Conservation (phyloP, 1,139 yeast species). For the Scheffersomyces titani region DNA sequence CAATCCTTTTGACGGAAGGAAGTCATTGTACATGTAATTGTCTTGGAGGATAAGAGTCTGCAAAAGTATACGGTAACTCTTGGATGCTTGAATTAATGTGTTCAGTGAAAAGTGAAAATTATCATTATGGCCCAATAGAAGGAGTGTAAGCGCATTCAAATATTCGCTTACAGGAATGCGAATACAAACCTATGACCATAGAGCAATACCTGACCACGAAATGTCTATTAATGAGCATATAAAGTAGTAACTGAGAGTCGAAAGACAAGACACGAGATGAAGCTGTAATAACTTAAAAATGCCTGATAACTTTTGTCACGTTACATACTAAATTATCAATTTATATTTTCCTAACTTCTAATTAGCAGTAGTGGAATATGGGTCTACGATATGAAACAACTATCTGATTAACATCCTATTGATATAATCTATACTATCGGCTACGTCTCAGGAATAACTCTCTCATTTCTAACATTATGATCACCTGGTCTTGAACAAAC, state of each 20-base stretch:
- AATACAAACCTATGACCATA: no score
- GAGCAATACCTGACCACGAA: no score
- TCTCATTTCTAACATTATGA: no score
- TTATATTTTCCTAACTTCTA: background rate
- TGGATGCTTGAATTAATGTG: background rate
- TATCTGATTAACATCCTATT: no score
- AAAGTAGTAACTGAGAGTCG: no score
- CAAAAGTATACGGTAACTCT: background rate
- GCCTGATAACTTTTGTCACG: background rate
- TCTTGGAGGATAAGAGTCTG: background rate
- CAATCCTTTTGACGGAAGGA: background rate
- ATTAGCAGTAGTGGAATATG: background rate
- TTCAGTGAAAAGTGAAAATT: background rate
- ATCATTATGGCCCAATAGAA: background rate
- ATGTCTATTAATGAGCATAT: no score
- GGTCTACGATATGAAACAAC: no score
- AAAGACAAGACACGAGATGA: no score
- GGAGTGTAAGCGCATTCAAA: constrained; percentile 5
- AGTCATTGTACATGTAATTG: background rate
- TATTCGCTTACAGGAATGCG: background rate
- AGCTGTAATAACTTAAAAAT: background rate
- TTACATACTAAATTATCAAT: background rate
- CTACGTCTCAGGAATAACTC: no score
- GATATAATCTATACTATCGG: no score
- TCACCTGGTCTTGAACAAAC: no score